A percentile compares a stretch with the other conserved stretches of the same genome.
Conservation (phyloP, 192 early-diverging fungal species). For the Rhizophagus clarus region DNA sequence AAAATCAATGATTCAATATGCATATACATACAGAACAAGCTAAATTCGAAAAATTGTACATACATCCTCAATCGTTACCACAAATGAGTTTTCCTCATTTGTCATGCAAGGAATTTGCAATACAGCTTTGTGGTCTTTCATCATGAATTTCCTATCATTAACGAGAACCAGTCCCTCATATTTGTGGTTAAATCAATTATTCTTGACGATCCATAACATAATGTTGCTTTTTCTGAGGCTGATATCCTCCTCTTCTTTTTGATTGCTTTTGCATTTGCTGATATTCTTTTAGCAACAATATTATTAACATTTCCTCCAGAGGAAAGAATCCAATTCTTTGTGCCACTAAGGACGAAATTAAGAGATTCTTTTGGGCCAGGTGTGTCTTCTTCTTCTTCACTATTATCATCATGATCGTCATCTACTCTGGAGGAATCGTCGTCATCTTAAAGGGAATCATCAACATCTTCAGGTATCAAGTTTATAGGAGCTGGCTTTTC, state of each 20-base stretch:
- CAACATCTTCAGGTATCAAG: too few species aligned
- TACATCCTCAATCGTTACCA: background rate
- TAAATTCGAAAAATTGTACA: background rate
- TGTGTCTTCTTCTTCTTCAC: conserved; percentile 19
- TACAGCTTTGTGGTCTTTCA: conserved; percentile 23
- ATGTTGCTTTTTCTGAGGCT: conserved; percentile 27
- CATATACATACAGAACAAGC: conserved; percentile 14
- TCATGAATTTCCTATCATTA: conserved; percentile 32
- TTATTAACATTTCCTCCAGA: conserved; percentile 23
- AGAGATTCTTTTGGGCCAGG: conserved; percentile 4
- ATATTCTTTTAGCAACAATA: conserved; percentile 14
- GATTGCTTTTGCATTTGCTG: conserved; percentile 22
- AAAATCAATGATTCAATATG: conserved; percentile 24
- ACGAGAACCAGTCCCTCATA: conserved; percentile 27
- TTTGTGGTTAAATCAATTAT: conserved; percentile 31
- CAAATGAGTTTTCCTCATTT: conserved; percentile 19
- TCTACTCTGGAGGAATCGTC: background rate
- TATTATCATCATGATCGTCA: background rate
- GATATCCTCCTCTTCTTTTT: conserved; percentile 17
- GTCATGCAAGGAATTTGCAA: conserved; percentile 24
- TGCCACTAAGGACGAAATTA: background rate
- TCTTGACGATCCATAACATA: conserved; percentile 27
- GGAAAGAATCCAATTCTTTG: conserved; percentile 27
- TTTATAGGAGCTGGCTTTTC: too few species aligned
- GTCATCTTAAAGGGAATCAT: too few species aligned